Base-by-base conservation (phyloP, 2,329 filamentous ascomycete genomes). In the Fusarium tuaranense region DNA sequence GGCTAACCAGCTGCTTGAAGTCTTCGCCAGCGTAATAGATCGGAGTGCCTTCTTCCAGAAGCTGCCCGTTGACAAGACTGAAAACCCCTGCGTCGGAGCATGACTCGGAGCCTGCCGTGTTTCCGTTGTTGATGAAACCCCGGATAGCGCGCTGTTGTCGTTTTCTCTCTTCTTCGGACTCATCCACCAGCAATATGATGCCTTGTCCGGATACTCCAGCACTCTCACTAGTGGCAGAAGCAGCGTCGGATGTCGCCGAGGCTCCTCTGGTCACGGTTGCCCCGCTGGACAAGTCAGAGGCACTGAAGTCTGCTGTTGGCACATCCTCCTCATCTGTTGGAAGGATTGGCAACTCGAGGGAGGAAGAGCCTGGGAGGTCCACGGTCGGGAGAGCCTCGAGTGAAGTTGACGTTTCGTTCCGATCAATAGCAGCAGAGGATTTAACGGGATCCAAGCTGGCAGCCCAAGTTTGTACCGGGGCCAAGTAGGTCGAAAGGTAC, bases 401-500 rank as follows among this genome's bases (percentile, higher is more conserved):
- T 3, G 16, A 30, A 10, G 48, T 13, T 53, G 25, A 12, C 2
- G 48, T 30, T 18, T n/a, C 14, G 9, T 30, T 53, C 48, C 25
- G 12, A 10, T 53, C 16, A 30, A 53, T n/a, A 6, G 2, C 9
- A 57, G 30, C 13, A 25, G 44, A 39, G 9, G 9, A 14, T 18
- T 39, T 6, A 22, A 14, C n/a, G 12, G 30, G 18, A 5, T 36
- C 16, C 22, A n/a, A 4, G 4, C 6, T 16, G 12, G 13, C 34
- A 2, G 32, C 20, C n/a, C 27, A 13, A 7, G 9, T 8, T 9
- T 27, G 39, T 8, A 48, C 25, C 0, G 48, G 36, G 22, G 30
- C 57, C 9, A 69, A 58, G 34, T 57, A 72, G 20, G 36, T 65
- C 5, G 44, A 58, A 4, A 65, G 20, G 44, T 66, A 72, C 8